Base-by-base conservation (phyloP, 768 basidiomycete genomes). In the Lyophyllum decastes region DNA sequence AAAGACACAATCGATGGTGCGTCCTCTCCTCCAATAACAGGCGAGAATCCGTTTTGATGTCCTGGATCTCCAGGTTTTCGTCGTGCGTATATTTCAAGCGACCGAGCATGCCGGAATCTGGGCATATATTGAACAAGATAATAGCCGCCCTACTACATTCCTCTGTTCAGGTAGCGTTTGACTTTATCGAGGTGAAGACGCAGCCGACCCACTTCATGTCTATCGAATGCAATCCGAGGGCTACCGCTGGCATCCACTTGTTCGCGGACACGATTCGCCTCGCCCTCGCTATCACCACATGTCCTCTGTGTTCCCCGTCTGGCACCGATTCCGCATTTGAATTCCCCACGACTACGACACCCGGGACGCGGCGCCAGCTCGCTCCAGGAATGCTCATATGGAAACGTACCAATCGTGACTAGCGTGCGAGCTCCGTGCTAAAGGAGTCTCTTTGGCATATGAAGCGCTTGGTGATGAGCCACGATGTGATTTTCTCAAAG, bases 311-410 rank as follows among this genome's bases (percentile, higher is more conserved):
- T 33, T n/a, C 12, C 33, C 33, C 33, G 12, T 33, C 33, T 33
- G n/a, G n/a, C n/a, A 33, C 33, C 33, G 33, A 5, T n/a, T n/a
- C n/a, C 33, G 33, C 33, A 5, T n/a, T 17, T 22, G 41, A 44
- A 17, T 7, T n/a, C 6, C 41, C 14, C 14, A 30, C 12, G 48
- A 34, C 14, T 43, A 25, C 24, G 54, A 61, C 24, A 35, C 48
- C 27, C 19, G 57, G 60, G 21, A 52, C 55, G 17, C 59, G 61
- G 26, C 49, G 59, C 4, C 59, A 66, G 51, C 59, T 62, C 22
- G 63, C 33, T 4, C 65, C 61, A 2, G 64, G 57, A 9, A 66
- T 64, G 61, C 51, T 62, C 22, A 64, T 63, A 61, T 64, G 61
- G 63, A 62, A 55, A 35, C 56, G 54, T 10, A 58, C 6, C 33